Conservation (phyloP, 2,329 filamentous ascomycete species). For the Talaromyces sp. region DNA sequence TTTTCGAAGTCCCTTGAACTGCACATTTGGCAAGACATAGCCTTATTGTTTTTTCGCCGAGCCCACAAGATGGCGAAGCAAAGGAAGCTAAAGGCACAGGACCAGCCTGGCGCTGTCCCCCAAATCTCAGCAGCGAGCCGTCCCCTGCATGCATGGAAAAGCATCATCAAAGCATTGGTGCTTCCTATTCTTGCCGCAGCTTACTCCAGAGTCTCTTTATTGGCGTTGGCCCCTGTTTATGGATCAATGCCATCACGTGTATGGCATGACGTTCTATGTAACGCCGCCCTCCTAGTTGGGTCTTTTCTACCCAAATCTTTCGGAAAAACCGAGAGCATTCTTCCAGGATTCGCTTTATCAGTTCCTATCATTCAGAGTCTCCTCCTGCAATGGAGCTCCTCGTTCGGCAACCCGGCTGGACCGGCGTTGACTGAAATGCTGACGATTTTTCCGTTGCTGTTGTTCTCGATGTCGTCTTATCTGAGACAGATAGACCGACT, state of each 20-base stretch:
- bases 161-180: constrained; percentile 29
- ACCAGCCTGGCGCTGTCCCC: neutral
- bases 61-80: neutral
- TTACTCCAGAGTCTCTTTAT: constrained; percentile 50
- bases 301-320: constrained; percentile 58
- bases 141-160: constrained; percentile 14
- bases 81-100: neutral
- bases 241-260: constrained; percentile 73
- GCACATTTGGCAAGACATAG: too few species aligned
- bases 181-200: constrained; percentile 39
- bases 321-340: constrained; percentile 48
- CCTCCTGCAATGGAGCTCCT: constrained; percentile 63
- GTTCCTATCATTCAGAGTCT: constrained; percentile 69
- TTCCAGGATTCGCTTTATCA: constrained; percentile 72
- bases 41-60: too few species aligned
- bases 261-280: constrained; percentile 66
- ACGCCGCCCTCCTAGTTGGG: constrained; percentile 64
- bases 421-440: constrained; percentile 70
- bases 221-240: constrained; percentile 80
- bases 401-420: constrained; percentile 65
- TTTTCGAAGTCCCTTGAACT: neutral
- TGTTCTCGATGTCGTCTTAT: constrained; percentile 57
- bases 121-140: neutral
- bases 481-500: constrained; percentile 49
- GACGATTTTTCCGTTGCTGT: constrained; percentile 66